These are phyloP conservation scores for Cicer pinnatifidum DNA, from an alignment of 306 rosid species.

Conservation along the genomic window DNA sequence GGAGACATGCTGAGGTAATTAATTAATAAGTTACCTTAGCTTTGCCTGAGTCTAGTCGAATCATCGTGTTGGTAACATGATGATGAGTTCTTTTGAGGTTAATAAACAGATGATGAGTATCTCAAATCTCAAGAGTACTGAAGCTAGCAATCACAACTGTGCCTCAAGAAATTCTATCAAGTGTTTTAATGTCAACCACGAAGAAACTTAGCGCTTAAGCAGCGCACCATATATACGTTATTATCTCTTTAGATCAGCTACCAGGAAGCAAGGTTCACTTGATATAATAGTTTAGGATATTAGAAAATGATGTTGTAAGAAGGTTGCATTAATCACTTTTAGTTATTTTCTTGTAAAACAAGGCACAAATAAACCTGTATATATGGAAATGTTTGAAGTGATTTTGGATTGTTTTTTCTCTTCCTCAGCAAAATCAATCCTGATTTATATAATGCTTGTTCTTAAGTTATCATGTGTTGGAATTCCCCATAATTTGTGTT, in stretches of 20 bases:
- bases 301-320: conserved; percentile 32
- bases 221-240: background rate
- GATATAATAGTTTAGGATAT: conserved; percentile 38
- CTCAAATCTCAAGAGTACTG: conserved; percentile 37
- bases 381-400: conserved; percentile 36
- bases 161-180: conserved; percentile 36
- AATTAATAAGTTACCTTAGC: conserved; percentile 41
- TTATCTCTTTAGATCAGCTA: conserved; percentile 27
- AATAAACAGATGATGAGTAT: background rate
- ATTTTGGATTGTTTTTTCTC: conserved; percentile 9
- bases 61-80: no score
- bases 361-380: conserved; percentile 39
- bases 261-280: conserved; percentile 37
- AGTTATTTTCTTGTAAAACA: conserved; percentile 39
- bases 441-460: conserved; percentile 5
- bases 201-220: conserved; percentile 42
- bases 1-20: conserved; percentile 94
- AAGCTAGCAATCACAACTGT: conserved; percentile 41
- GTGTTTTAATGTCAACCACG: conserved; percentile 40
- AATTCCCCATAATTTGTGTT: no score
- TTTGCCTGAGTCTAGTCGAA: no score
- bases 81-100: background rate
- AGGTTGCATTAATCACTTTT: conserved; percentile 34
- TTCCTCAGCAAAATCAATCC: background rate
- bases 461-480: conserved; percentile 11